Evolutionary conservation across 2,329 filamentous ascomycete species (phyloP).

Genomic region (Calycina marina): DNA sequence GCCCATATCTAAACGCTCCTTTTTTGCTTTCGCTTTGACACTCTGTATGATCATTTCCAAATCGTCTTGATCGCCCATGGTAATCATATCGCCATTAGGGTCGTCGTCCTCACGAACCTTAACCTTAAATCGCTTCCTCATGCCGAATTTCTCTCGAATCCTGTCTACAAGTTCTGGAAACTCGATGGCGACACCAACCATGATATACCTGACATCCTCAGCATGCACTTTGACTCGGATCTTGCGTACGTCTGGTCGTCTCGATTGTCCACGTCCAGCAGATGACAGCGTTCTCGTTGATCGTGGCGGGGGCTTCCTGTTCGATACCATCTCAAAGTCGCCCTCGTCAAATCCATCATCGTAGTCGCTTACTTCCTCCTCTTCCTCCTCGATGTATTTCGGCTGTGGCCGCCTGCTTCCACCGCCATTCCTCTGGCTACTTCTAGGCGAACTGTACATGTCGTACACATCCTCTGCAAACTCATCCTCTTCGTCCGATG

Average conservation of each 20-base stretch:
- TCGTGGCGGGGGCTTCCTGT: constrained; percentile 28
- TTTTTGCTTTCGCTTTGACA: constrained; percentile 53
- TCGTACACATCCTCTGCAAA: constrained; percentile 50
- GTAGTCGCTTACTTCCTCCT: constrained; percentile 59
- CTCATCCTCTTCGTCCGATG: constrained; percentile 40
- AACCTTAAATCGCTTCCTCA: constrained; percentile 70
- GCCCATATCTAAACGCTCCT: constrained; percentile 65
- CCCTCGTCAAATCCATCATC: constrained; percentile 59
- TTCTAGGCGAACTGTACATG: constrained; percentile 39
- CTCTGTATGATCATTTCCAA: constrained; percentile 71
- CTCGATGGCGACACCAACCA: constrained; percentile 58
- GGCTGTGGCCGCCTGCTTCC: constrained; percentile 31
- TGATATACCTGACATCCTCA: constrained; percentile 84
- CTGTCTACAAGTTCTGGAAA: constrained; percentile 66
- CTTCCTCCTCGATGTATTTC: constrained; percentile 67
- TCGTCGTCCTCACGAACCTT: constrained; percentile 72
- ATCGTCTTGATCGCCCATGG: constrained; percentile 92
- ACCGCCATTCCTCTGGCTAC: constrained; percentile 24
- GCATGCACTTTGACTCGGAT: constrained; percentile 86
- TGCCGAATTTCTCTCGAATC: constrained; percentile 75
- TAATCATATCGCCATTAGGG: constrained; percentile 79
- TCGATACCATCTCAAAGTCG: constrained; percentile 66
- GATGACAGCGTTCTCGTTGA: constrained; percentile 26
- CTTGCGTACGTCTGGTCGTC: constrained; percentile 54
- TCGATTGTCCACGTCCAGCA: constrained; percentile 33